Conservation (phyloP, 2,329 filamentous ascomycete genomes). For the Colletotrichum cereale region DNA sequence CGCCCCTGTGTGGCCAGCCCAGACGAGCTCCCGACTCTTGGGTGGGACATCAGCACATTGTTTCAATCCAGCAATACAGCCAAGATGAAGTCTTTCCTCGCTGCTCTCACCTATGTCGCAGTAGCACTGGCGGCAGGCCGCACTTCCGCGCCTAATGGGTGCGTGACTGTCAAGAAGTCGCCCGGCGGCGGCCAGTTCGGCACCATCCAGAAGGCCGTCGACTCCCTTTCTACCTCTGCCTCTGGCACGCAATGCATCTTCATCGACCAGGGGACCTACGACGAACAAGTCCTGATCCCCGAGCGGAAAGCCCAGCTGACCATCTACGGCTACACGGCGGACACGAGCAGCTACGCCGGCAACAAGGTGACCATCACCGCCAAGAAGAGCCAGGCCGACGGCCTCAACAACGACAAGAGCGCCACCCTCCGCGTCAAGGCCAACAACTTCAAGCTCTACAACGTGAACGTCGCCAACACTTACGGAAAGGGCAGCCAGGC, state of each 20-base stretch:
- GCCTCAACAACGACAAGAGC: slow-evolving; percentile 65
- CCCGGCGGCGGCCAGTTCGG: slow-evolving; percentile 43
- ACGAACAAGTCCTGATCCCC: slow-evolving; percentile 69
- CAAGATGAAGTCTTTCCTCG: slow-evolving; percentile 35
- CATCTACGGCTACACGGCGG: slow-evolving; percentile 68
- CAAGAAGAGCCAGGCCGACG: slow-evolving; percentile 67
- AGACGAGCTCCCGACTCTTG: background rate
- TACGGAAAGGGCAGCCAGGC: slow-evolving; percentile 63
- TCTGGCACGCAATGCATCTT: slow-evolving; percentile 70
- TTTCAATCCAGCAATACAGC: background rate
- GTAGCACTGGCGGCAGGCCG: slow-evolving; percentile 43
- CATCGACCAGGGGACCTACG: slow-evolving; percentile 74
- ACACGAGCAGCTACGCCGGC: slow-evolving; percentile 62
- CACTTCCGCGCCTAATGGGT: slow-evolving; percentile 48
- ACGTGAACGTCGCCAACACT: slow-evolving; percentile 65
- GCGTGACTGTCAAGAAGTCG: slow-evolving; percentile 48
- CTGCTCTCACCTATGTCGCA: slow-evolving; percentile 19
- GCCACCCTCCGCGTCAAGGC: slow-evolving; percentile 62
- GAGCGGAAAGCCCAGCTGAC: slow-evolving; percentile 63
- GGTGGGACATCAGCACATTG: slow-evolving; percentile 8
- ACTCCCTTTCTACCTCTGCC: slow-evolving; percentile 66
- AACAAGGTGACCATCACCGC: slow-evolving; percentile 69
- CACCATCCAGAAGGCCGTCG: slow-evolving; percentile 64
- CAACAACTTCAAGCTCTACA: slow-evolving; percentile 68
- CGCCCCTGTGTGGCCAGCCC: background rate